Conservation (phyloP, 2,329 filamentous ascomycete genomes). For the Ophiostoma ulmi region DNA sequence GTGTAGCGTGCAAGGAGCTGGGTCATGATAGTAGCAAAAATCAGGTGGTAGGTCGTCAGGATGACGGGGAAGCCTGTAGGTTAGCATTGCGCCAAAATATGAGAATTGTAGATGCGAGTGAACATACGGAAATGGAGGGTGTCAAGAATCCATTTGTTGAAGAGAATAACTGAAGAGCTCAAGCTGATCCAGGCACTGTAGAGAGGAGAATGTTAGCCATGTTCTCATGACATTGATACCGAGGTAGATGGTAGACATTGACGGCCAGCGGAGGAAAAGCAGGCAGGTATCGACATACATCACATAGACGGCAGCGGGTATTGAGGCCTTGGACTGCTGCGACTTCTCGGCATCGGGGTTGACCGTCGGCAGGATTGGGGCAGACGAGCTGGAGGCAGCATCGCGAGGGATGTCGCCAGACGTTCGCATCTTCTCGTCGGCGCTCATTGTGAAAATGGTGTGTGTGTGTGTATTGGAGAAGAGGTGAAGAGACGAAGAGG, state of each 20-base stretch:
- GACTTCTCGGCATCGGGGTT: conserved; percentile 71
- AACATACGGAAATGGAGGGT: conserved; percentile 72
- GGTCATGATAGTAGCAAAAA: conserved; percentile 90
- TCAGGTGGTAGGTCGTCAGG: conserved; percentile 91
- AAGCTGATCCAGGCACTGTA: conserved; percentile 82
- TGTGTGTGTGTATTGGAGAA: neutral
- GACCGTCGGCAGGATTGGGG: conserved; percentile 68
- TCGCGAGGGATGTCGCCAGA: conserved; percentile 71
- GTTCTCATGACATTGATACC: neutral
- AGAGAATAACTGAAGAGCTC: conserved; percentile 91
- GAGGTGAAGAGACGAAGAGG: neutral
- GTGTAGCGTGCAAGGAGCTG: conserved; percentile 90
- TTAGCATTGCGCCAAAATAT: conserved; percentile 14
- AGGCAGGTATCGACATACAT: conserved; percentile 41
- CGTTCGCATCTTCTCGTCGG: conserved; percentile 75
- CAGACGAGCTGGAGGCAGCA: conserved; percentile 36
- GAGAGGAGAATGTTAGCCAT: neutral
- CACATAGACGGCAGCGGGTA: conserved; percentile 85
- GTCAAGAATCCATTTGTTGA: conserved; percentile 98
- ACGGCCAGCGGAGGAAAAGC: neutral
- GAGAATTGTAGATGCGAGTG: neutral
- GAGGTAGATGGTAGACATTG: neutral
- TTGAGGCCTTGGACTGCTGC: conserved; percentile 55
- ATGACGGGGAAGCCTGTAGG: conserved; percentile 64
- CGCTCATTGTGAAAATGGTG: conserved; percentile 46